Percentiles rank a stretch among this genome's conserved stretches.
These are phyloP conservation scores for Acacia melanoxylon DNA, from an alignment of 306 rosid genomes.

Conservation along the genomic window DNA sequence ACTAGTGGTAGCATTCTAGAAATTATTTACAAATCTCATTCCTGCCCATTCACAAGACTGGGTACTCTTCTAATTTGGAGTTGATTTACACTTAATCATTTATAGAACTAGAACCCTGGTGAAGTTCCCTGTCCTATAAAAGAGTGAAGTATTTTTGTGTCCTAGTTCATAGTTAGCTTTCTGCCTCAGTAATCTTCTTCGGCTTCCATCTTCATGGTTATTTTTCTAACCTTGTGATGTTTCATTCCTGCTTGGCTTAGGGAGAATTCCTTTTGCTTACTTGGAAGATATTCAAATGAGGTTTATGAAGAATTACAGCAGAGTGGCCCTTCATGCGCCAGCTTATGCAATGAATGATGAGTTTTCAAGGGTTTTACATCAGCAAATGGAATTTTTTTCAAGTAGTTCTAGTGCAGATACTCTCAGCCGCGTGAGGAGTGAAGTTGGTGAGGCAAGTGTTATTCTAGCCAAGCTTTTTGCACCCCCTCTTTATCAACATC, in stretches of 20 bases:
- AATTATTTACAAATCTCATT: background rate
- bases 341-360: slow-evolving; percentile 99
- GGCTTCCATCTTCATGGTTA: background rate
- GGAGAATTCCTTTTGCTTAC: slow-evolving; percentile 92
- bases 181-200: background rate
- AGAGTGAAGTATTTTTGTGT: background rate
- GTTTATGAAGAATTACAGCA: slow-evolving; percentile 93
- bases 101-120: background rate
- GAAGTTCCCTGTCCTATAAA: background rate
- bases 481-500: too few species aligned
- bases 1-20: background rate
- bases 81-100: background rate
- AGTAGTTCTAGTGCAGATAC: slow-evolving; percentile 83
- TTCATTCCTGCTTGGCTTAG: slow-evolving; percentile 45
- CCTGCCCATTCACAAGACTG: background rate
- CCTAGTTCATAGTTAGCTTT: background rate
- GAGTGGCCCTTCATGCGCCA: slow-evolving; percentile 83
- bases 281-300: slow-evolving; percentile 98
- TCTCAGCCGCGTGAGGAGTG: slow-evolving; percentile 87
- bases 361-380: slow-evolving; percentile 96
- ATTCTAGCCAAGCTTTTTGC: background rate
- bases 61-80: background rate
- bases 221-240: slow-evolving; percentile 22
- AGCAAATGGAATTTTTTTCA: slow-evolving; percentile 96
- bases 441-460: slow-evolving; percentile 94